phyloP scores from a whole-genome alignment of 441 rosid genomes.

The Breynia disticha region DNA sequence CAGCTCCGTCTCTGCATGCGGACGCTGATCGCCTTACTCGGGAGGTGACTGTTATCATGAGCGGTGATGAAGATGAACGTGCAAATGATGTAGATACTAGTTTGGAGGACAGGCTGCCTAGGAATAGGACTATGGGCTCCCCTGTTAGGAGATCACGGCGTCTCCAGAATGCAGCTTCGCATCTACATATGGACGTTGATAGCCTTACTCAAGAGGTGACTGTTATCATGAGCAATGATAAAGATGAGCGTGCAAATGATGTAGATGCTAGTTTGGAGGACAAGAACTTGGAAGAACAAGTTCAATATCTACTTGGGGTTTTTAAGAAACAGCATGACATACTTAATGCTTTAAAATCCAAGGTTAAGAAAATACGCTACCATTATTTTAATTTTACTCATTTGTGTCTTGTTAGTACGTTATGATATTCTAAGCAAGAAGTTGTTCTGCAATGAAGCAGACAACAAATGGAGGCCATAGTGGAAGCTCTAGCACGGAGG shows the following conservation, averaged over 20 bases:
- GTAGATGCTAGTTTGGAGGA: background rate
- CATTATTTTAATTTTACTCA: background rate
- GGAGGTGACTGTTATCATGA: constrained; percentile 26
- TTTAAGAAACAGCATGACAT: constrained; percentile 20
- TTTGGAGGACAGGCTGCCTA: constrained; percentile 7
- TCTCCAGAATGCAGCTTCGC: constrained; percentile 17
- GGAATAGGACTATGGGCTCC: too few relatives aligned
- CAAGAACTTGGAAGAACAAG: constrained; percentile 24
- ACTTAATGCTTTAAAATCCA: constrained; percentile 16
- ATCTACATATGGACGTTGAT: constrained; percentile 16
- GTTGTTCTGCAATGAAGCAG: constrained; percentile 7
- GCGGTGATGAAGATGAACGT: constrained; percentile 31
- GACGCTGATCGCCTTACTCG: constrained; percentile 18
- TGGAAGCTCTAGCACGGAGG: constrained; percentile 13
- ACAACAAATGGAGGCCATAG: constrained; percentile 9
- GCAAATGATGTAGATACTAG: constrained; percentile 1
- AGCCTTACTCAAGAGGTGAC: constrained; percentile 24
- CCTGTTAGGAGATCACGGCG: constrained; percentile 37
- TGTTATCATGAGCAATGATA: constrained; percentile 28
- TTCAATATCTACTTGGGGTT: constrained; percentile 19
- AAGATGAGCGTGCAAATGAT: constrained; percentile 20
- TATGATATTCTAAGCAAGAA: background rate
- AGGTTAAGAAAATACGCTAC: constrained; percentile 14
- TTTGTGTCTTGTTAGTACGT: background rate
- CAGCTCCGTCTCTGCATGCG: constrained; percentile 8